Conservation (phyloP, 495 filamentous ascomycete species). For the Lasiosphaeriaceae sp. region DNA sequence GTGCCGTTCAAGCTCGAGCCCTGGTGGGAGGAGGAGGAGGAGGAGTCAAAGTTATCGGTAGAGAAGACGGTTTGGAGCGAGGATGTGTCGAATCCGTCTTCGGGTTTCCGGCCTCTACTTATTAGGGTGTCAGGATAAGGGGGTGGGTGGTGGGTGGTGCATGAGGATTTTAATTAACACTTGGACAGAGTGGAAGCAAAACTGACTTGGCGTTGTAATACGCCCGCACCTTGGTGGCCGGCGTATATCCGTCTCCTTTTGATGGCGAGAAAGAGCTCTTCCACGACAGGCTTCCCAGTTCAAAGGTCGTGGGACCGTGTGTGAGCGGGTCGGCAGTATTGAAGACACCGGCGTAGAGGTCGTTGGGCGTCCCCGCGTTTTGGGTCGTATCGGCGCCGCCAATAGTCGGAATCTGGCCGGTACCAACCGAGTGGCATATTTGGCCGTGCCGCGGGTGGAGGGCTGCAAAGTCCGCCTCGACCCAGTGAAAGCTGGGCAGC, state of each 20-base stretch:
- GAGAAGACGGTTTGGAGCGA: conserved; percentile 10
- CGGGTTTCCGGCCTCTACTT: conserved; percentile 9
- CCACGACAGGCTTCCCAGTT: conserved; percentile 13
- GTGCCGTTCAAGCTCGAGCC: neutral
- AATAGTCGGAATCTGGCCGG: conserved; percentile 21
- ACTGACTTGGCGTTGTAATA: conserved; percentile 21
- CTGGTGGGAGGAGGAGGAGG: neutral
- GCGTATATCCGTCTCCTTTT: conserved; percentile 3
- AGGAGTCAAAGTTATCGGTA: neutral
- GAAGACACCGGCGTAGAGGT: conserved; percentile 11
- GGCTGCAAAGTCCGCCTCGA: conserved; percentile 17
- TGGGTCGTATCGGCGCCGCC: conserved; percentile 22
- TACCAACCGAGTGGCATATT: conserved; percentile 20
- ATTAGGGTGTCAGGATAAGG: neutral
- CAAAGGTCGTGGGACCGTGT: conserved; percentile 19
- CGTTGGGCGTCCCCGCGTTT: neutral
- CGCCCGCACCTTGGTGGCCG: conserved; percentile 4
- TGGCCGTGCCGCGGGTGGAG: conserved; percentile 16
- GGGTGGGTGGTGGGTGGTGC: neutral
- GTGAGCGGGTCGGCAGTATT: conserved; percentile 18
- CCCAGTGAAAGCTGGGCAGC: conserved; percentile 23
- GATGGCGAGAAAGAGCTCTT: conserved; percentile 4
- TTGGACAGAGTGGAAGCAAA: neutral
- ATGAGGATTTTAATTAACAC: neutral
- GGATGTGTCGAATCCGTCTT: conserved; percentile 5